A percentile compares a stretch with the other conserved stretches of the same genome.
These are phyloP conservation scores for Neocatenulostroma microsporum DNA, from an alignment of 2,329 filamentous ascomycete species.

Conservation along the genomic window DNA sequence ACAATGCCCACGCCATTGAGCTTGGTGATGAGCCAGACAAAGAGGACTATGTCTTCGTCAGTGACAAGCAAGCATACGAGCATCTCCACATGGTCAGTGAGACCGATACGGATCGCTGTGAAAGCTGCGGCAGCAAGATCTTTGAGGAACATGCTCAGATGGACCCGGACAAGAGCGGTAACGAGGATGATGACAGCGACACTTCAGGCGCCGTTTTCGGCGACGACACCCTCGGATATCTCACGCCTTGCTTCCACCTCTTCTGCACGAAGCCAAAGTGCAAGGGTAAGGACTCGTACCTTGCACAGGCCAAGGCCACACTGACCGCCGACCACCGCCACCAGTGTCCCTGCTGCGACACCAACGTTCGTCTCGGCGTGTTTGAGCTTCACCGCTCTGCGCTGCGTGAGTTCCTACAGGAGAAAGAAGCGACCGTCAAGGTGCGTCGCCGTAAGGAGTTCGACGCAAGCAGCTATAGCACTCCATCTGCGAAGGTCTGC, in stretches of 20 bases:
- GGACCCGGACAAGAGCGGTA: too few relatives aligned
- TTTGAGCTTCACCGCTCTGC: conserved; percentile 59
- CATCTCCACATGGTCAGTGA: conserved; percentile 79
- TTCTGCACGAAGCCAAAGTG: too few relatives aligned
- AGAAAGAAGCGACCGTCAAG: conserved; percentile 48
- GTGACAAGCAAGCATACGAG: conserved; percentile 69
- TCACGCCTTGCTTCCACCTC: conserved; percentile 82
- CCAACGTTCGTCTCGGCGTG: conserved; percentile 55
- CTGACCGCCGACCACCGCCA: conserved; percentile 40
- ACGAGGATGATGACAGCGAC: conserved; percentile 48
- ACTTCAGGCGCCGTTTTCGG: conserved; percentile 46
- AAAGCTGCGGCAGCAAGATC: conserved; percentile 60
- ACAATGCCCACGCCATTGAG: conserved; percentile 73
- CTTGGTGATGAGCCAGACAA: conserved; percentile 60
- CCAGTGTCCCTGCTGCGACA: conserved; percentile 61
- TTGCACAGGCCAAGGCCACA: conserved; percentile 30
- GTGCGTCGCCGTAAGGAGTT: conserved; percentile 46
- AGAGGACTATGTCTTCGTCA: conserved; percentile 54
- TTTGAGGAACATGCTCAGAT: too few relatives aligned
- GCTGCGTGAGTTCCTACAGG: conserved; percentile 38
- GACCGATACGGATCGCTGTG: conserved; percentile 67
- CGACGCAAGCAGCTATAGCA: conserved; percentile 61
- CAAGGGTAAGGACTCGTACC: conserved; percentile 59
- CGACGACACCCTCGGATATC: conserved; percentile 62
- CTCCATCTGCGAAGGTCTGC: conserved; percentile 86